Evolutionary conservation across 2,329 filamentous ascomycete species (phyloP), one percentile per base, ranked within the genome.

Genomic region (Neospermospora avenae): DNA sequence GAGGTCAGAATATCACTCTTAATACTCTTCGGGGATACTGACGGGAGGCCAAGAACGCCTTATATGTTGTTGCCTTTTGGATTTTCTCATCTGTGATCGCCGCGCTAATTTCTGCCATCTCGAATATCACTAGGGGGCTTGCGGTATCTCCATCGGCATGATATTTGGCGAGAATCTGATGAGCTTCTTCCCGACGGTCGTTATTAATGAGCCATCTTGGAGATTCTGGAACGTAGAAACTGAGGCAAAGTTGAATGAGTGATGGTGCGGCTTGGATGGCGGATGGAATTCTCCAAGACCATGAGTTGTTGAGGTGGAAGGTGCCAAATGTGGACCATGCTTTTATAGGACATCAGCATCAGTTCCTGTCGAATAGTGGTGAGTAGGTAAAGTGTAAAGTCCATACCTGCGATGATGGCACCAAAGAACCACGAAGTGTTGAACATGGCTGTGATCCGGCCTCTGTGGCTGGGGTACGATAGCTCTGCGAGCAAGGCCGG

Each of bases 181-280:
- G 73, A 5, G 82, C 82, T 56, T 84, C 78, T 1, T 83, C 76
- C 54, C 78, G 75, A 18, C 78, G 75, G 44, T 80, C 80, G 42
- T 78, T 78, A 6, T 73, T 70, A 11, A 78, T 75, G 59, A 71
- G 79, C 77, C 62, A 85, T 55, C 82, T 76, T 0, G 83, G 84
- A 1, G 77, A 81, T 68, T 86, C 84, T 1, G 83, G 83, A 3
- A 83, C 70, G 24, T 74, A 69, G 46, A 71, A 13, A 13, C 10
- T 13, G 2, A 7, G 8, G 4, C 8, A 13, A 8, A 39, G 13
- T 7, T 7, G 8, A 35, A n/a, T 60, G 8, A 0, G 34, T 41
- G 81, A 81, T 4, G 81, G 79, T 39, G 74, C 74, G 60, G 77
- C 78, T 65, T 78, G 66, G 4, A 68, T 45, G 28, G 64, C 4